Base-by-base conservation (phyloP, 2,329 filamentous ascomycete genomes). In the Scedosporium dehoogii region DNA sequence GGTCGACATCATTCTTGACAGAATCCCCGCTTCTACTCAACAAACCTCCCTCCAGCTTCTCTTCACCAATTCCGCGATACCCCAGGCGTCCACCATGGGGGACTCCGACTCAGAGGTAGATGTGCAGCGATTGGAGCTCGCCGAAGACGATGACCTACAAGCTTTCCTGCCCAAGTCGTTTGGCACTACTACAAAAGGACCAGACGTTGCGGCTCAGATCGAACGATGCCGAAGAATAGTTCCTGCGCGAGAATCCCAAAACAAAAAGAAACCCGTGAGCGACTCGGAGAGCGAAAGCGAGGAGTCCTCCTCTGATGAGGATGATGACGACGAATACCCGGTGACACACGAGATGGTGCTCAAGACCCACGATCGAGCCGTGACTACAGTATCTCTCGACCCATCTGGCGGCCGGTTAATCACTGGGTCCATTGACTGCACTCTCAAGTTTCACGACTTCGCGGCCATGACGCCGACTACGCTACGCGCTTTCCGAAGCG, bases 401-500 rank as follows among this genome's bases (percentile, higher is more conserved):
- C 87, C 90, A 0, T 86, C 92, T 0, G 94, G 94, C 10, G 88
- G 87, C 57, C 85, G 94, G 68, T 79, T 99, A 71, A 86, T 93
- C 58, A 94, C 91, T n/a, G 92, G 90, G 23, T 97, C 92, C 4
- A 89, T 88, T 64, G 94, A 99, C 74, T 96, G 92, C 73, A 90
- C 86, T 1, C 78, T 97, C 69, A 97, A 97, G 72, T 81, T 99
- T 18, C 92, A 97, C 76, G 93, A 99, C 72, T 96, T 99, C 73
- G 86, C 92, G 2, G 90, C 92, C 57, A 96, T 99, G 88, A 97
- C 93, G 0, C 91, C 92, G 1, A 94, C 92, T 4, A 97, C 94
- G 0, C 83, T 99, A 60, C 89, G 93, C 68, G 91, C 94, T 0
- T 99, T 99, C 81, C 92, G 91, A 70, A 92, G 88, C 7, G 81